phyloP scores from a whole-genome alignment of 2,329 filamentous ascomycete species.

The Rutstroemia sp. region DNA sequence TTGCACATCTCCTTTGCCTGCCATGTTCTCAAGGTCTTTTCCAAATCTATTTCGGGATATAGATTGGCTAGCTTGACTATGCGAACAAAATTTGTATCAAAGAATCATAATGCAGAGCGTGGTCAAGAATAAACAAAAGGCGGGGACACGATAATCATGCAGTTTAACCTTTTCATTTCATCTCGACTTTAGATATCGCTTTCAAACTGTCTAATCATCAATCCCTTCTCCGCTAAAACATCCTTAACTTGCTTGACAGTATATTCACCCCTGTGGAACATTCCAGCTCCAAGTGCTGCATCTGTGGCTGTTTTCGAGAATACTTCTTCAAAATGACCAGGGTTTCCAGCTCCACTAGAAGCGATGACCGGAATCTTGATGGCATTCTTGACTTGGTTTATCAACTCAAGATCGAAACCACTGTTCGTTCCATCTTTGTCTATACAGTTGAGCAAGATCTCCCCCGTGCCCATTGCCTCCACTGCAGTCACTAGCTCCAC shows the following conservation, averaged over 20 bases:
- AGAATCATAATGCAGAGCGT: no score
- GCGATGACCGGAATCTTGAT: slow-evolving; percentile 92
- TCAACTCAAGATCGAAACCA: slow-evolving; percentile 90
- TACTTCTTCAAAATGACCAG: slow-evolving; percentile 83
- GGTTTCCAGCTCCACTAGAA: slow-evolving; percentile 83
- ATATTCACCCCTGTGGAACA: slow-evolving; percentile 96
- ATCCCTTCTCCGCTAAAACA: slow-evolving; percentile 59
- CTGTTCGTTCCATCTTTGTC: slow-evolving; percentile 93
- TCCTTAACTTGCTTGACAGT: slow-evolving; percentile 93
- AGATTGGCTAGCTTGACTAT: no score
- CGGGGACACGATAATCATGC: no score
- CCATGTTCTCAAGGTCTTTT: no score
- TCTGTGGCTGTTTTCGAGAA: slow-evolving; percentile 82
- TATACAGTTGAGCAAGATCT: slow-evolving; percentile 95
- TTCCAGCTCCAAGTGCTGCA: slow-evolving; percentile 89
- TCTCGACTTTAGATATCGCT: slow-evolving; percentile 15
- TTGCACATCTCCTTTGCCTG: no score
- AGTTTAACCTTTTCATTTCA: no score
- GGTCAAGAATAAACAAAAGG: no score
- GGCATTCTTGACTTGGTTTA: slow-evolving; percentile 78
- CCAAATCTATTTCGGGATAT: no score
- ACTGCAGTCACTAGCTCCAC: slow-evolving; percentile 81
- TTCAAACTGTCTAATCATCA: slow-evolving; percentile 76
- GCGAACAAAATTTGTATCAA: no score
- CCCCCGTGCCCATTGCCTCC: slow-evolving; percentile 90